phyloP scores from a whole-genome alignment of 768 basidiomycete species.

The Podaxis mareebaensis region DNA sequence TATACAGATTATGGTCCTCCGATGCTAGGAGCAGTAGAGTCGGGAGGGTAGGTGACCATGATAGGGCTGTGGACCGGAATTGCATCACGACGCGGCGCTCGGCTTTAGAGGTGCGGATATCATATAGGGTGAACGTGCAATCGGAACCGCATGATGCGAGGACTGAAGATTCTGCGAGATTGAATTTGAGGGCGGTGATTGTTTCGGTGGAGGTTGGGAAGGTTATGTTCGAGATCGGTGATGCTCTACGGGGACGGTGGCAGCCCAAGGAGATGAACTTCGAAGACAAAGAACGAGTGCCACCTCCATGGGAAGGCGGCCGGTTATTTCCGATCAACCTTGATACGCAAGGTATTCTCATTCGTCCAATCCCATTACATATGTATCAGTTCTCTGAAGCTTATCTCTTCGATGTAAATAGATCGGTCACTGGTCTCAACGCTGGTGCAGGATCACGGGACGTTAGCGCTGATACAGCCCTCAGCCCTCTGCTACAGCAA shows the following conservation, averaged over 20 bases:
- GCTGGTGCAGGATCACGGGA: too few relatives aligned
- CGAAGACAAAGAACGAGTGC: too few relatives aligned
- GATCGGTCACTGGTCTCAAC: too few relatives aligned
- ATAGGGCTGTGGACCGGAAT: slow-evolving; percentile 87
- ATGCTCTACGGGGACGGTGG: slow-evolving; percentile 66
- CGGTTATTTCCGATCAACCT: too few relatives aligned
- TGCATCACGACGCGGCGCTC: slow-evolving; percentile 91
- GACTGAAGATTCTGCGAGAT: slow-evolving; percentile 90
- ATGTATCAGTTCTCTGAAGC: too few relatives aligned
- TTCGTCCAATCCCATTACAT: too few relatives aligned
- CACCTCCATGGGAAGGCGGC: too few relatives aligned
- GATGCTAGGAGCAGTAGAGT: slow-evolving; percentile 92
- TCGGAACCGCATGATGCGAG: slow-evolving; percentile 96
- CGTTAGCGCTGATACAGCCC: too few relatives aligned
- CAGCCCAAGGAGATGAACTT: too few relatives aligned
- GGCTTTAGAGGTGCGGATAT: slow-evolving; percentile 95
- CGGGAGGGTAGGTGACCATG: slow-evolving; percentile 97
- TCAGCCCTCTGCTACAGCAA: too few relatives aligned
- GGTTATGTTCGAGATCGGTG: slow-evolving; percentile 82
- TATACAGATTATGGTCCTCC: slow-evolving; percentile 98
- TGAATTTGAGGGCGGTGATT: slow-evolving; percentile 86
- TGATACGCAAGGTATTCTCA: too few relatives aligned
- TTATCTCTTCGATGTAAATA: too few relatives aligned
- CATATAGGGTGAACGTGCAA: slow-evolving; percentile 54
- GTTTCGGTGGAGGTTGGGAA: slow-evolving; percentile 90